Evolutionary conservation across 164 flowering plant genomes (phyloP).

Genomic region (Echeveria elegans): DNA sequence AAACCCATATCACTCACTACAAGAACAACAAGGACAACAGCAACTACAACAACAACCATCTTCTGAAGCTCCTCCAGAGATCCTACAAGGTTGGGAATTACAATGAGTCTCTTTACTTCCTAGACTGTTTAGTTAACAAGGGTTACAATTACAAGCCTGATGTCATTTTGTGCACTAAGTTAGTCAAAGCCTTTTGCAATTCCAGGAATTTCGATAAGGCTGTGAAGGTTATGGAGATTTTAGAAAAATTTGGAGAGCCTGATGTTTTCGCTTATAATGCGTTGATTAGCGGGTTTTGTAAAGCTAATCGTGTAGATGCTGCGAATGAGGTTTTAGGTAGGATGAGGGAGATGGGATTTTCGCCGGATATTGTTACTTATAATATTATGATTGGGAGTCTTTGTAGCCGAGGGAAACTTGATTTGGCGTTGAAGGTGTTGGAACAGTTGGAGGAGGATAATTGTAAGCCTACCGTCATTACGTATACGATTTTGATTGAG

Average conservation of each 20-base stretch:
- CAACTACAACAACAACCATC: conserved; percentile 17
- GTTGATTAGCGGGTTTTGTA: conserved; percentile 62
- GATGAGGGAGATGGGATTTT: conserved; percentile 42
- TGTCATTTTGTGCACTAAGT: conserved; percentile 74
- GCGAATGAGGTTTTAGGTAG: conserved; percentile 39
- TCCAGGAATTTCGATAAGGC: conserved; percentile 44
- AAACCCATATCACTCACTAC: background rate
- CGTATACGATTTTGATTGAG: conserved; percentile 73
- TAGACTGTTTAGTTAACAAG: conserved; percentile 46
- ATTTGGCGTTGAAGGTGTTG: conserved; percentile 42
- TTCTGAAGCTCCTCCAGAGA: conserved; percentile 46
- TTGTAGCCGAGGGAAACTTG: conserved; percentile 60
- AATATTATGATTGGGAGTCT: conserved; percentile 72
- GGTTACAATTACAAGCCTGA: conserved; percentile 57
- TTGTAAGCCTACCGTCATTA: conserved; percentile 57
- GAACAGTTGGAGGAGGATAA: conserved; percentile 45
- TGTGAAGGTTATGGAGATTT: conserved; percentile 50
- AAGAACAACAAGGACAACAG: background rate
- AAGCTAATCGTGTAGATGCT: conserved; percentile 37
- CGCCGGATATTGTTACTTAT: conserved; percentile 69
- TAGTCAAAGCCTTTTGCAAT: conserved; percentile 54
- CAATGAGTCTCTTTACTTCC: conserved; percentile 53
- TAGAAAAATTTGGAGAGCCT: conserved; percentile 56
- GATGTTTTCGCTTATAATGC: conserved; percentile 69
- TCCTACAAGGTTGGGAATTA: conserved; percentile 60